Base-by-base conservation (phyloP, 768 basidiomycete genomes). In the Xerocomellus amylosporus region DNA sequence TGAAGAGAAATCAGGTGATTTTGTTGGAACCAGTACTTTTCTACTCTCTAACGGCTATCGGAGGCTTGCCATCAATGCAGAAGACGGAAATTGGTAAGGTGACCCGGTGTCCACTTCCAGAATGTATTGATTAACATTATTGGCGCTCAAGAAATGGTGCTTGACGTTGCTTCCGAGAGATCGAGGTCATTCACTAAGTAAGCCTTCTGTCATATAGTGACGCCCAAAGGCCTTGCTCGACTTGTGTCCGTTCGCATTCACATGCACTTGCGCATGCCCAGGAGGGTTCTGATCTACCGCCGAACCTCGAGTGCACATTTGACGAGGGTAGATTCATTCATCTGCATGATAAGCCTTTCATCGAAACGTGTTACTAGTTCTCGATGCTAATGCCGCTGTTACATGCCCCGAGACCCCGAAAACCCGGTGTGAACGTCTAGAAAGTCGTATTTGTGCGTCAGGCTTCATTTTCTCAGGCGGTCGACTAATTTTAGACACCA, bases 171-270 rank as follows among this genome's bases (percentile, higher is more conserved):
- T 39, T 51, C 20, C 31, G n/a, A 34, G 33, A 42, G 46, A 37
- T 31, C 15, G 46, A 48, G 19, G 45, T 48, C 41, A 28, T 48
- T 43, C 52, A 31, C 51, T 33, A 46, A 58, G 38, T 53, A 36
- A 49, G 31, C 19, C 19, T 47, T 12, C 33, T 46, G 45, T 34
- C 34, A 37, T 42, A 53, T 56, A 90, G 88, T 66, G 88, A 90
- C 61, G 86, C 88, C 8, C 84, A 86, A 64, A 74, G 84, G 39
- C 88, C 88, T 5, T 90, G 88, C 64, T 84, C 87, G 26, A 90
- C 88, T 2, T 90, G 88, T 64, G 75, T 84, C 54, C 81, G 88
- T 31, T 89, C 87, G 20, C 87, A 88, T 74, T 77, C 84, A 2
- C 85, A 89, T 71, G 81, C 86, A 9, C 64, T 81, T 49, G 76